Percentiles rank a stretch among this genome's conserved stretches.
These are phyloP conservation scores for Candida anutae DNA, from an alignment of 1,139 yeast genomes.

Conservation along the genomic window DNA sequence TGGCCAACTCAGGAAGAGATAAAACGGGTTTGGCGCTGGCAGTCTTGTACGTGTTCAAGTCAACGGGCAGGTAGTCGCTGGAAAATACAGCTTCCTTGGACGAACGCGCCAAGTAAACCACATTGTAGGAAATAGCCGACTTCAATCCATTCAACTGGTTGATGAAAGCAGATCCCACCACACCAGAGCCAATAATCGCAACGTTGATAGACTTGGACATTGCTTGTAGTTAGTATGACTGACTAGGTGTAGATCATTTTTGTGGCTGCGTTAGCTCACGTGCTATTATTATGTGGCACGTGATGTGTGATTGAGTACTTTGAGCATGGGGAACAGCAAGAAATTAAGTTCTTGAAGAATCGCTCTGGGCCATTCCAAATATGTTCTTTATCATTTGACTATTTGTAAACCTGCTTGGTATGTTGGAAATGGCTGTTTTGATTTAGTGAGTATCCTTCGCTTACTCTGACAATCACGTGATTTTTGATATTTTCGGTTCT, in stretches of 20 bases:
- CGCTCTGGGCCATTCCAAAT: too few relatives aligned
- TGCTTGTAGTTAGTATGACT: constrained; percentile 1
- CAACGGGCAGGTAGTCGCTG: constrained; percentile 62
- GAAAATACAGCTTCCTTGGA: constrained; percentile 59
- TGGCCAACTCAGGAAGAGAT: constrained; percentile 48
- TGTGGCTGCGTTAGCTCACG: background rate
- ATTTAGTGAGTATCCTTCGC: too few relatives aligned
- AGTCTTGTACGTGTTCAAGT: constrained; percentile 53
- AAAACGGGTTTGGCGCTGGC: constrained; percentile 44
- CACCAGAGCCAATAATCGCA: constrained; percentile 88
- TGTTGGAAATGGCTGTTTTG: too few relatives aligned
- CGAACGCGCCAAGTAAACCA: constrained; percentile 73
- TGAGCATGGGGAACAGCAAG: too few relatives aligned
- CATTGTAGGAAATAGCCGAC: constrained; percentile 55
- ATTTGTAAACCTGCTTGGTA: too few relatives aligned
- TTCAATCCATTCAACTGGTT: constrained; percentile 60
- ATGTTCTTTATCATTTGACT: too few relatives aligned
- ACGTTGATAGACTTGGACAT: constrained; percentile 61
- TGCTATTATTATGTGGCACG: background rate
- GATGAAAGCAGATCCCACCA: constrained; percentile 84
- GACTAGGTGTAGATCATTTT: too few relatives aligned
- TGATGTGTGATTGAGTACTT: too few relatives aligned
- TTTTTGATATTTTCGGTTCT: too few relatives aligned
- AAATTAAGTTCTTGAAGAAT: too few relatives aligned
- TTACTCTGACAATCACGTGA: too few relatives aligned